phyloP scores from a whole-genome alignment of 176 grass and related monocot species.

The Hsuehochloa calcarea region DNA sequence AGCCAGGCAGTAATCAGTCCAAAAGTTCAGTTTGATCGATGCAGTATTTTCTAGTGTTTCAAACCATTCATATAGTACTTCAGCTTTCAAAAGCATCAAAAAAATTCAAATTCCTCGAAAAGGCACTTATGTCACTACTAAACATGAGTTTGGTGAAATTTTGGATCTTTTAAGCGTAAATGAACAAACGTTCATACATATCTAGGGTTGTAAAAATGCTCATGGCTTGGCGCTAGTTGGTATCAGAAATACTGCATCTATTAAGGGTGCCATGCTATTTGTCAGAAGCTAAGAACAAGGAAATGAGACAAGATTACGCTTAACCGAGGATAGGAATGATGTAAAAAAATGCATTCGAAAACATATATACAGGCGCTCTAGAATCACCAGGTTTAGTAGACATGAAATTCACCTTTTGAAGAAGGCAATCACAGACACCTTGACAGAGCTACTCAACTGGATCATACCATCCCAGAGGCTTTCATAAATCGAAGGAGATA shows the following conservation, averaged over 20 bases:
- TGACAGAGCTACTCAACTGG: background rate
- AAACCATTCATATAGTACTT: background rate
- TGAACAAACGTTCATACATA: background rate
- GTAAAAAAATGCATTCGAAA: background rate
- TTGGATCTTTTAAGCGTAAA: background rate
- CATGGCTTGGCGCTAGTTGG: background rate
- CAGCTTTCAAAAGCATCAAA: background rate
- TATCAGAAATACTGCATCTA: background rate
- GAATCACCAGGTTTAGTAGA: background rate
- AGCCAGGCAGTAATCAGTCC: background rate
- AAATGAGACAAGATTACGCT: background rate
- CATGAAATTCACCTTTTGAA: constrained; percentile 16
- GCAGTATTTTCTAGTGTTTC: too few species aligned
- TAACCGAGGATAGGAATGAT: background rate
- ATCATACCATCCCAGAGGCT: constrained; percentile 9
- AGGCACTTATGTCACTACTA: background rate
- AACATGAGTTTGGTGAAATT: background rate
- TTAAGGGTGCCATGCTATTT: background rate
- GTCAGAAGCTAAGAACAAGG: background rate
- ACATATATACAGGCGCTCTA: background rate
- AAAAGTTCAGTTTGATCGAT: background rate
- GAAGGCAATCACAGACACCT: constrained; percentile 1
- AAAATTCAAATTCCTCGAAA: background rate
- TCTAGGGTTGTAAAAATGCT: background rate
- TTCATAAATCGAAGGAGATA: background rate